Conservation (phyloP, 1,284 basidiomycete species). For the Puccinia triticina region DNA sequence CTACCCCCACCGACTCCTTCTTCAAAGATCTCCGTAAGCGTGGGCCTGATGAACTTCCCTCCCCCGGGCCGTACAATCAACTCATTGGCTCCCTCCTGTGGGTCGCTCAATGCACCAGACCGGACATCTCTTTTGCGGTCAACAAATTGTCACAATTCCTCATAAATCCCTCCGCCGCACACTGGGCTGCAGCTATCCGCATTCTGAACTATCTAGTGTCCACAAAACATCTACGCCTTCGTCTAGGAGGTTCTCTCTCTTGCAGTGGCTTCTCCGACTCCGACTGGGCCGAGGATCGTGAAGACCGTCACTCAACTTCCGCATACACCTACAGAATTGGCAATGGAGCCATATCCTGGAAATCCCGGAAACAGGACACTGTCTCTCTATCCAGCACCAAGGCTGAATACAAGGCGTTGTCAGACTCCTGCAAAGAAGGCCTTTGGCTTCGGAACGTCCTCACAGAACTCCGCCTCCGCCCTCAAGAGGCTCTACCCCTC, state of each 20-base stretch:
- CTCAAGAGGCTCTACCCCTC: neutral
- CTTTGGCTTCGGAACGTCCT: conserved; percentile 9
- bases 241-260: neutral
- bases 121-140: conserved; percentile 10
- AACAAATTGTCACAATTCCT: neutral
- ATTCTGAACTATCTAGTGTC: neutral
- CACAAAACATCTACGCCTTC: neutral
- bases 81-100: conserved; percentile 15
- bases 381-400: neutral
- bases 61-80: neutral
- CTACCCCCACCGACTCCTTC: neutral
- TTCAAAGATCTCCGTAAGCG: neutral
- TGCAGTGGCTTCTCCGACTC: neutral
- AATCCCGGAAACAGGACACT: neutral
- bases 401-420: neutral
- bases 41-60: neutral
- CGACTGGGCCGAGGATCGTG: conserved; percentile 5
- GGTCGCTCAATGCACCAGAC: neutral
- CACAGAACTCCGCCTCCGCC: neutral
- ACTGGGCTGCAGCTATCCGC: neutral
- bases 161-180: neutral
- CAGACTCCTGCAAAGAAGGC: conserved; percentile 25
- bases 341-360: neutral
- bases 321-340: neutral
- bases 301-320: neutral